Evolutionary conservation across 495 filamentous ascomycete species (phyloP).

Genomic region (Tuber brumale): DNA sequence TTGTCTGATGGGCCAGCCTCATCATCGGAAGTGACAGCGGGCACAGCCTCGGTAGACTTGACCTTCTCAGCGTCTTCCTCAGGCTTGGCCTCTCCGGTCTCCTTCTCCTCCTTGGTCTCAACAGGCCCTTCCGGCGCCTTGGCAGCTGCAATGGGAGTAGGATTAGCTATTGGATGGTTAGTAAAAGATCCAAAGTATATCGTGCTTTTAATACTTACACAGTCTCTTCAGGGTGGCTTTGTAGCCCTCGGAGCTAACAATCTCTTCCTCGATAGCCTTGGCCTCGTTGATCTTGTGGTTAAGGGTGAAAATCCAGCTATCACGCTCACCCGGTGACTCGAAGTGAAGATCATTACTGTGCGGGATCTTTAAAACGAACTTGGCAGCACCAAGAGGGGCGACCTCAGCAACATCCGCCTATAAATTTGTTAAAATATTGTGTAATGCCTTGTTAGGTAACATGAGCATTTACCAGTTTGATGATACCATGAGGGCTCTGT

Average conservation of each 20-base stretch:
- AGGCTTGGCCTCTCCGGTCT: slow-evolving; percentile 40
- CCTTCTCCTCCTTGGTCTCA: slow-evolving; percentile 46
- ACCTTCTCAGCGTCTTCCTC: slow-evolving; percentile 49
- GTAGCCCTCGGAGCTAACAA: slow-evolving; percentile 67
- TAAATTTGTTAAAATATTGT: slow-evolving; percentile 21
- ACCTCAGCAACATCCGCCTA: slow-evolving; percentile 81
- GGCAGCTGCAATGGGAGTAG: slow-evolving; percentile 47
- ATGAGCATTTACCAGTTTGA: slow-evolving; percentile 65
- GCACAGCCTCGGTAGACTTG: slow-evolving; percentile 45
- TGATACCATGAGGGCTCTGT: slow-evolving; percentile 77
- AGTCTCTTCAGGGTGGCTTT: slow-evolving; percentile 70
- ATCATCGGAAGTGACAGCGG: slow-evolving; percentile 28
- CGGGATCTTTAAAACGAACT: slow-evolving; percentile 66
- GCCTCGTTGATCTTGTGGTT: slow-evolving; percentile 71
- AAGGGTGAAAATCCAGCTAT: slow-evolving; percentile 77
- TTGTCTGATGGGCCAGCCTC: slow-evolving; percentile 46
- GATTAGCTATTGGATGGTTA: slow-evolving; percentile 47
- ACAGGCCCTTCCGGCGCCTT: slow-evolving; percentile 52
- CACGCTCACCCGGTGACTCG: slow-evolving; percentile 62
- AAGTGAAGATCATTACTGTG: slow-evolving; percentile 38
- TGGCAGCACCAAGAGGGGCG: slow-evolving; percentile 61
- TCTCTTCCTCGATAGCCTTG: slow-evolving; percentile 61
- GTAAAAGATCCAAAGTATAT: background rate
- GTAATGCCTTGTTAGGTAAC: background rate
- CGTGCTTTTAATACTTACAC: slow-evolving; percentile 42